Evolutionary conservation across 768 basidiomycete species (phyloP), one percentile per base, ranked within the genome.

Genomic region (Exidia glandulosa): DNA sequence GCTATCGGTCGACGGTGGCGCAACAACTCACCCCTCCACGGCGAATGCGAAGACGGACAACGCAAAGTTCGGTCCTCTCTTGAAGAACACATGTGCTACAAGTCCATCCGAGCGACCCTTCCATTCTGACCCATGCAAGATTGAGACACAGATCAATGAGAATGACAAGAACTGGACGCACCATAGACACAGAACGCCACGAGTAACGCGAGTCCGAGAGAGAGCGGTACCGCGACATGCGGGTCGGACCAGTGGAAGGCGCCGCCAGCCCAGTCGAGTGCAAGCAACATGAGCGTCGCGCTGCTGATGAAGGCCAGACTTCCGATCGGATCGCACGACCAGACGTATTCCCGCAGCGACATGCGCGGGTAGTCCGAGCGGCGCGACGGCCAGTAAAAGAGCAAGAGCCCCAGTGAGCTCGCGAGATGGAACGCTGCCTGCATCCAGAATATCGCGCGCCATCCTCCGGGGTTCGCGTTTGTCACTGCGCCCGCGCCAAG

Each of bases 381-480:
- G 2, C 45, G 45, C 6, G 50, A 23, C n/a, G 50, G 57, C 32
- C 29, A 52, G 58, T 57, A 52, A 23, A 58, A 59, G 3, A 33
- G 25, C 25, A 59, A 48, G 41, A 59, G 47, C 19, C 58, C 58
- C 30, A 59, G 48, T 9, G 58, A 41, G 2, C 41, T 23, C 41
- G 48, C 45, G 13, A 48, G 41, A 45, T 59, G 58, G 58, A 59
- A 59, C 23, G 58, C 58, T 6, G 41, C 45, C 32, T 59, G 58
- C 58, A 59, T 59, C 61, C 61, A 61, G 58, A 58, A 61, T 45
- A 61, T 61, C 32, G 59, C 48, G 31, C 61, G 3, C 61, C 61
- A 61, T 9, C 57, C 57, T 19, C 54, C 25, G 27, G 61, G 54
- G 32, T 61, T 59, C n/a, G 31, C 31, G 58, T 23, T 41, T 3